Conservation (phyloP, 2,329 filamentous ascomycete species). For the Aspergillus pseudoglaucus region DNA sequence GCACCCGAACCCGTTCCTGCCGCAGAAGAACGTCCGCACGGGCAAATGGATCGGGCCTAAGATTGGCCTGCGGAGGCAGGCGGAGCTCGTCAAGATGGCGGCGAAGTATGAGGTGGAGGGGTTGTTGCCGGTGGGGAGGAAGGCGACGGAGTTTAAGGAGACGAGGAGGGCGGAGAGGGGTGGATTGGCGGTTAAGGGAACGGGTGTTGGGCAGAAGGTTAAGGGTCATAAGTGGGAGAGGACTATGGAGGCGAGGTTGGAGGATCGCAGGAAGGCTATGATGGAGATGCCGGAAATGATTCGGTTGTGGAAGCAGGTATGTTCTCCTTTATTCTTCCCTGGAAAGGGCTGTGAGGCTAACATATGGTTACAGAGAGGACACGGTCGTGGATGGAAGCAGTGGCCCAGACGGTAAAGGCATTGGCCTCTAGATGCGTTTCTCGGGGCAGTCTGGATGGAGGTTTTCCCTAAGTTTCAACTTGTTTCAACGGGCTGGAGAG, state of each 20-base stretch:
- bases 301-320: slow-evolving; percentile 84
- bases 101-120: slow-evolving; percentile 71
- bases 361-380: slow-evolving; percentile 49
- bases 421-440: no score
- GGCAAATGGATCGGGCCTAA: slow-evolving; percentile 77
- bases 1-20: slow-evolving; percentile 70
- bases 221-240: slow-evolving; percentile 95
- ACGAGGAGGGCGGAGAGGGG: slow-evolving; percentile 63
- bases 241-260: slow-evolving; percentile 73
- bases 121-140: slow-evolving; percentile 67
- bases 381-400: slow-evolving; percentile 68
- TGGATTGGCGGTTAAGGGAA: slow-evolving; percentile 81
- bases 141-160: slow-evolving; percentile 63
- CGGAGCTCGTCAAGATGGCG: slow-evolving; percentile 83
- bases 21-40: slow-evolving; percentile 69
- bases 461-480: not conserved
- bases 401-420: slow-evolving; percentile 52
- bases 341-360: not conserved
- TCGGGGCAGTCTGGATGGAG: no score
- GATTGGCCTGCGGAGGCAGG: slow-evolving; percentile 79
- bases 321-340: slow-evolving; percentile 22
- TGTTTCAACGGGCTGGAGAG: slow-evolving; percentile 9
- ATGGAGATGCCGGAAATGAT: slow-evolving; percentile 89
- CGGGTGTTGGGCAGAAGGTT: slow-evolving; percentile 82
- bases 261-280: slow-evolving; percentile 87